Evolutionary conservation across 768 basidiomycete genomes (phyloP), one percentile per base, ranked within the genome.

Genomic region (Mycena galopus): DNA sequence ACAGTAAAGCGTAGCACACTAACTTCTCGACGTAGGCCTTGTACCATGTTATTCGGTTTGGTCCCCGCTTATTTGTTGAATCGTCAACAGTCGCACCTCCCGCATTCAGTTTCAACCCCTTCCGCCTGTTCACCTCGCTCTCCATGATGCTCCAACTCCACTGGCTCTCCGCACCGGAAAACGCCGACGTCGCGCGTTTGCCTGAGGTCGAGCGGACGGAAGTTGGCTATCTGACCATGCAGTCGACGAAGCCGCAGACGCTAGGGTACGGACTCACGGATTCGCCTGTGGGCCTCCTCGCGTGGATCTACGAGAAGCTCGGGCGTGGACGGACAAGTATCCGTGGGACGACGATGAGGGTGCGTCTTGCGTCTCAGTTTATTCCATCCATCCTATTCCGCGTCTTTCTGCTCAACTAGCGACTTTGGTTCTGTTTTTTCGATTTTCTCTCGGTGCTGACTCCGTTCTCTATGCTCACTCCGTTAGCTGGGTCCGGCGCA

Each of bases 1-100:
- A 85, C 42, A 75, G 76, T 77, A 88, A 87, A 72, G 88, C 86
- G 0, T 87, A 83, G 82, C 88, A 88, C 73, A 83, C 84, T 5
- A 88, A 87, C 67, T 69, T 82, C 50, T 79, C 83, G 1, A 0
- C 76, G 86, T 88, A 69, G 6, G 39, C 39, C 7, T n/a, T 67
- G 85, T 77, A 16, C n/a, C 51, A 3, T 30, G 11, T 25, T n/a
- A 39, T 60, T 9, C 23, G 4, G 23, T 25, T 30, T 16, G 8
- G 8, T 7, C 8, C 35, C 14, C 14, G 35, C 17, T 39, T 3
- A 39, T 39, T 39, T 14, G 17, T 14, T 14, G 39, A 10, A 39
- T 37, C 39, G 3, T 39, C n/a, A n/a, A n/a, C n/a, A 10, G 39
- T 39, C 6, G 39, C 6, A n/a, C n/a, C n/a, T 10, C 57, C 44